Conservation (phyloP, 2,329 filamentous ascomycete species). For the Teratosphaeria viscida region DNA sequence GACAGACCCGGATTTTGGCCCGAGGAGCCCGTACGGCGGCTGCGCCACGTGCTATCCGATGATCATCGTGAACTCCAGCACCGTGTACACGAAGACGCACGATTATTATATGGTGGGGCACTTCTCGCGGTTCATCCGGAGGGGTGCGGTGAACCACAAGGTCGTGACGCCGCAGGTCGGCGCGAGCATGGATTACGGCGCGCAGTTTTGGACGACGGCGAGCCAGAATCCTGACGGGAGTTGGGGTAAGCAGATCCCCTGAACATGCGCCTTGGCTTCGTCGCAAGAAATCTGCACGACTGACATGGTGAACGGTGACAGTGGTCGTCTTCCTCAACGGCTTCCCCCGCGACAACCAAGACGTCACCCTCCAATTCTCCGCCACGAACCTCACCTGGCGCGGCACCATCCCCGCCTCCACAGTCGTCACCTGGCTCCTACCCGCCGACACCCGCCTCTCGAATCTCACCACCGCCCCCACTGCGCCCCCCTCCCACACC, state of each 20-base stretch:
- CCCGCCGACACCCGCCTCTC: constrained; percentile 6
- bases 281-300: constrained; percentile 10
- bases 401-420: background rate
- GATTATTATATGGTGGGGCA: constrained; percentile 48
- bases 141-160: constrained; percentile 11
- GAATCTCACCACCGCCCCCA: background rate
- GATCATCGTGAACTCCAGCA: constrained; percentile 60
- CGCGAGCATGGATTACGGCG: background rate
- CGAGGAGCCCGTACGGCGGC: constrained; percentile 31
- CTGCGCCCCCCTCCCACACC: constrained; percentile 2
- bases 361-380: background rate
- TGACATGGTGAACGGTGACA: constrained; percentile 1
- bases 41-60: constrained; percentile 48
- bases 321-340: background rate
- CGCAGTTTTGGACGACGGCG: constrained; percentile 13
- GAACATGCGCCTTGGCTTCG: constrained; percentile 10
- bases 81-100: constrained; percentile 36
- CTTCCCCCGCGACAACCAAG: background rate
- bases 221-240: constrained; percentile 13
- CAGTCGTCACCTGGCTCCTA: constrained; percentile 9
- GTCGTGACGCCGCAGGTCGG: constrained; percentile 7
- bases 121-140: constrained; percentile 25
- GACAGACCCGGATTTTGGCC: constrained; percentile 34
- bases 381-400: background rate
- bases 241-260: constrained; percentile 16